Percentiles rank a stretch among this genome's conserved stretches.
phyloP scores from a whole-genome alignment of 805 yeast genomes.

The Pichia membranifaciens region DNA sequence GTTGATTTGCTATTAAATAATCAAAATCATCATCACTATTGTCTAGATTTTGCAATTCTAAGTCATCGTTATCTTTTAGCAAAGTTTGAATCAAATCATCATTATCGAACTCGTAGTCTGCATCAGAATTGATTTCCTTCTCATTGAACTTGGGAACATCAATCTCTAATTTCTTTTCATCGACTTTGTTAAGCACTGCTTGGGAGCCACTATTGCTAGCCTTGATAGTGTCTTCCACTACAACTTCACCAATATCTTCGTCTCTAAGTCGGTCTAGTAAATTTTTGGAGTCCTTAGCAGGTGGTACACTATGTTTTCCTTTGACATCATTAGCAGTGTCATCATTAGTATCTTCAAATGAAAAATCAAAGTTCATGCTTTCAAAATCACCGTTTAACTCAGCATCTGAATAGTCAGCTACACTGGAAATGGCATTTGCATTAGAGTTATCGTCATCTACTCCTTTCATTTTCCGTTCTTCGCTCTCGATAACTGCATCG shows the following conservation, averaged over 20 bases:
- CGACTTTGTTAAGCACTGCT: slow-evolving; percentile 6
- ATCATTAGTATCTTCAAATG: slow-evolving; percentile 28
- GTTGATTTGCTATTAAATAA: slow-evolving; percentile 15
- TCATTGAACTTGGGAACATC: slow-evolving; percentile 50
- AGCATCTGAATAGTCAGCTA: slow-evolving; percentile 2
- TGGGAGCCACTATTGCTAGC: background rate
- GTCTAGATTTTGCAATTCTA: slow-evolving; percentile 31
- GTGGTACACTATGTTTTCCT: background rate
- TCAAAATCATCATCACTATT: slow-evolving; percentile 35
- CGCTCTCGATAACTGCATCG: slow-evolving; percentile 37
- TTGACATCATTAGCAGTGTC: slow-evolving; percentile 12
- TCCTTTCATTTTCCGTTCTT: slow-evolving; percentile 32
- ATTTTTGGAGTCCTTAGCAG: slow-evolving; percentile 1
- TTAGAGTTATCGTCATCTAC: slow-evolving; percentile 24
- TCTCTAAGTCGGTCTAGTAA: slow-evolving; percentile 29
- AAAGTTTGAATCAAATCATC: slow-evolving; percentile 38
- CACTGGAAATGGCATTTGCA: background rate
- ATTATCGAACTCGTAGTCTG: slow-evolving; percentile 55
- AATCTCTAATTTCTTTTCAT: slow-evolving; percentile 24
- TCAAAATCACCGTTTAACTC: slow-evolving; percentile 19
- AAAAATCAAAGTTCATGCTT: slow-evolving; percentile 20
- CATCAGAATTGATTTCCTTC: slow-evolving; percentile 45
- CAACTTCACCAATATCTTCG: slow-evolving; percentile 61
- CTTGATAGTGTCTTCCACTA: slow-evolving; percentile 18
- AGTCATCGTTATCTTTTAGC: slow-evolving; percentile 34